These are phyloP conservation scores for Haplographium delicatum DNA, from an alignment of 495 filamentous ascomycete species.

Conservation along the genomic window DNA sequence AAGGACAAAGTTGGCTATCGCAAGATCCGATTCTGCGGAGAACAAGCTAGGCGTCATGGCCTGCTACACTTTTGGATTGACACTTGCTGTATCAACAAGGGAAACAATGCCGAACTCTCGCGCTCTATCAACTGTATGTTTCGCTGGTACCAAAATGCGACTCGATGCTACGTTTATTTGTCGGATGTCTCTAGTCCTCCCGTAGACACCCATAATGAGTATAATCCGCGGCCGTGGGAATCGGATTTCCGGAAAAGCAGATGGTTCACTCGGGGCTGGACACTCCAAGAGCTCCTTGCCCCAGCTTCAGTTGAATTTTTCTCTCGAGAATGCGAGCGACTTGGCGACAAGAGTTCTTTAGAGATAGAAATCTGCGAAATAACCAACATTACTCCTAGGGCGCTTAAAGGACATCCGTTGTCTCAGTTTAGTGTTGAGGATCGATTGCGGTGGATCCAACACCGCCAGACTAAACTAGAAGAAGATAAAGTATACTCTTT, in stretches of 20 bases:
- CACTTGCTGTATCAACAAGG: not conserved
- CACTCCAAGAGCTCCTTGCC: conserved; percentile 3
- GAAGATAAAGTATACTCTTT: too few species aligned
- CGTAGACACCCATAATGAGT: not conserved
- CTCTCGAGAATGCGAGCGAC: not conserved
- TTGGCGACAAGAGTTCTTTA: conserved; percentile 9
- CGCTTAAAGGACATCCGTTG: conserved; percentile 2
- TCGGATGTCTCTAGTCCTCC: conserved; percentile 2
- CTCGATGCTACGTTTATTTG: not conserved
- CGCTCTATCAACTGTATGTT: not conserved
- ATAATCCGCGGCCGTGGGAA: not conserved
- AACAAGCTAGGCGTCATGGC: conserved; percentile 15
- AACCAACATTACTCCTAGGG: not conserved
- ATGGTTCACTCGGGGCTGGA: too few species aligned
- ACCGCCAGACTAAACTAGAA: conserved; percentile 3
- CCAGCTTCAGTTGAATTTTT: conserved; percentile 4
- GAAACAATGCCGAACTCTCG: not conserved
- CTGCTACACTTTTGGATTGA: conserved; percentile 10
- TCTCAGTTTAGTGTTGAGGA: conserved; percentile 4
- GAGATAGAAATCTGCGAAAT: conserved; percentile 1
- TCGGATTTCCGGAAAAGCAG: not conserved
- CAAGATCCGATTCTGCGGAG: not conserved
- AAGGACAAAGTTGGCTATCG: conserved; percentile 8
- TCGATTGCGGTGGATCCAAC: conserved; percentile 5
- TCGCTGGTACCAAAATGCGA: not conserved